Percentiles rank a stretch among this genome's conserved stretches.
phyloP scores from a whole-genome alignment of 352 stramenopile species.

The Thraustotheca clavata region DNA sequence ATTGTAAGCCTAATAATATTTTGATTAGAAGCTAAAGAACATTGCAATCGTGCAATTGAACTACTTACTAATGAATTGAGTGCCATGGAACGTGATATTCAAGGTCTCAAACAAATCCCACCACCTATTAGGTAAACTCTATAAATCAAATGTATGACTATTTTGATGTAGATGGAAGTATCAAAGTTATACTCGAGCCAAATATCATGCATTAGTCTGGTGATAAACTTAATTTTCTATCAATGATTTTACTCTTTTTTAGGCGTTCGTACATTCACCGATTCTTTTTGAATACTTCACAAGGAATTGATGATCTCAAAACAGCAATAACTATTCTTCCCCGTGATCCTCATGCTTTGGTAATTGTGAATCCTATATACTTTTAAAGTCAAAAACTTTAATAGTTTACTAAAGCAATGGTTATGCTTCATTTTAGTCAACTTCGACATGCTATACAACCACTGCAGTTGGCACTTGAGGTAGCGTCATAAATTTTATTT shows the following conservation, averaged over 20 bases:
- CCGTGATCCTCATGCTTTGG: constrained; percentile 7
- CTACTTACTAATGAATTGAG: background rate
- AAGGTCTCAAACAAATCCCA: background rate
- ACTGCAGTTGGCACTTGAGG: background rate
- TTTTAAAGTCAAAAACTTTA: constrained; percentile 29
- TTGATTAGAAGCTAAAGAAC: background rate
- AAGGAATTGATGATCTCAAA: constrained; percentile 46
- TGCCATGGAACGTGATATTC: background rate
- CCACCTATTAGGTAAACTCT: background rate
- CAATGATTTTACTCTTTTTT: too few species aligned
- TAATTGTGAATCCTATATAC: constrained; percentile 22
- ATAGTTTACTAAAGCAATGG: constrained; percentile 37
- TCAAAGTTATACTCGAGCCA: background rate
- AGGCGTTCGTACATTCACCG: constrained; percentile 6
- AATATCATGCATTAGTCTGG: constrained; percentile 19
- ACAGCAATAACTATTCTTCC: constrained; percentile 22
- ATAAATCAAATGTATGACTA: background rate
- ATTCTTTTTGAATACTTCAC: constrained; percentile 29
- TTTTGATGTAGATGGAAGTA: constrained; percentile 4
- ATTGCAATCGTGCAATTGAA: constrained; percentile 6
- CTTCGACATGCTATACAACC: constrained; percentile 30
- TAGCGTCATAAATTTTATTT: background rate
- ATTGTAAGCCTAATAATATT: background rate
- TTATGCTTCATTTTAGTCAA: constrained; percentile 49
- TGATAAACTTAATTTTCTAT: too few species aligned